Percentiles rank a stretch among this genome's conserved stretches.
Conservation (phyloP, 2,329 filamentous ascomycete genomes). For the Cladosporium sphaerospermum region DNA sequence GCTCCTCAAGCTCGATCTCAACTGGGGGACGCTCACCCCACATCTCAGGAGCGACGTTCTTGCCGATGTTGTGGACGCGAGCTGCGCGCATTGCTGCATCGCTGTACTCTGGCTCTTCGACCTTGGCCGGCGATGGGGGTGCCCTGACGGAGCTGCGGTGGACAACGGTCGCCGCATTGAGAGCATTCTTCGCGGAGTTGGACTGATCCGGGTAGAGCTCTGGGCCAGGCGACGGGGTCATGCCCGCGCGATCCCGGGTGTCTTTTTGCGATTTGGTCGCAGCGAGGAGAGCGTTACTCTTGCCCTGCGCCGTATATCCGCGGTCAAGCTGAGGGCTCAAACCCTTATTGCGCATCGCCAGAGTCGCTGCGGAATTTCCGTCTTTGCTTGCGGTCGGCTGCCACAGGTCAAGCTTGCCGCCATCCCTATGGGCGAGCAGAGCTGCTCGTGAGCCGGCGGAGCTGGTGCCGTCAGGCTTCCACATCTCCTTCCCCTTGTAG, state of each 20-base stretch:
- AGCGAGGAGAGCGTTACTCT: constrained; percentile 63
- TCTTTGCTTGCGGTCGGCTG: constrained; percentile 43
- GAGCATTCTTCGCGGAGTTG: constrained; percentile 59
- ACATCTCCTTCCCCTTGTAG: constrained; percentile 55
- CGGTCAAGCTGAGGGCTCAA: constrained; percentile 41
- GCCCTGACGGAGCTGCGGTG: constrained; percentile 44
- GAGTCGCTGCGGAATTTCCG: constrained; percentile 63
- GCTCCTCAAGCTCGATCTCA: constrained; percentile 65
- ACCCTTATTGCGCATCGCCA: constrained; percentile 55
- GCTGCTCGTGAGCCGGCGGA: constrained; percentile 69
- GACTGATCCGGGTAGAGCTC: constrained; percentile 49
- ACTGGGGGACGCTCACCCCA: constrained; percentile 72
- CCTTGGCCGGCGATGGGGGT: constrained; percentile 21
- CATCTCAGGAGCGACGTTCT: constrained; percentile 67
- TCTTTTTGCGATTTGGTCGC: constrained; percentile 68
- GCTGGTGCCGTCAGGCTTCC: constrained; percentile 55
- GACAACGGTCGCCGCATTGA: constrained; percentile 66
- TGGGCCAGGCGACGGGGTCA: constrained; percentile 42
- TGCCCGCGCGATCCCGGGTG: constrained; percentile 58
- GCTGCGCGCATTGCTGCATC: constrained; percentile 53
- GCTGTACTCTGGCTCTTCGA: constrained; percentile 37
- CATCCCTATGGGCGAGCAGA: constrained; percentile 54
- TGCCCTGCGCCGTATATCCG: constrained; percentile 45
- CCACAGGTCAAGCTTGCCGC: constrained; percentile 47
- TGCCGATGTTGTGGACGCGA: constrained; percentile 56